Conservation (phyloP, 2,329 filamentous ascomycete genomes). For the Exophiala oligosperma region DNA sequence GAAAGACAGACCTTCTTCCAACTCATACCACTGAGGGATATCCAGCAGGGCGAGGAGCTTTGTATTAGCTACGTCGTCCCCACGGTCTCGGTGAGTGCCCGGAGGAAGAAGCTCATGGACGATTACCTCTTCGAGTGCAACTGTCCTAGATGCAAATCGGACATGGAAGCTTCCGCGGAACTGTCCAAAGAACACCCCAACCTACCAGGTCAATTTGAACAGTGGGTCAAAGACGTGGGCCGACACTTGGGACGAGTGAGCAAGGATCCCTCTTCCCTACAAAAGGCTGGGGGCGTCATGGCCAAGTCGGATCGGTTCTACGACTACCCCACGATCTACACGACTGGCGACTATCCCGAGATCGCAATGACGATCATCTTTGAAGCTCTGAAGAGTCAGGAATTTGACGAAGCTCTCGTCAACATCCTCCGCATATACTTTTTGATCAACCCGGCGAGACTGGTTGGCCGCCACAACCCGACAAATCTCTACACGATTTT, state of each 20-base stretch:
- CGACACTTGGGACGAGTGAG: constrained; percentile 3
- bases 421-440: constrained; percentile 16
- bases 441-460: constrained; percentile 13
- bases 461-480: constrained; percentile 12
- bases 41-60: constrained; percentile 57
- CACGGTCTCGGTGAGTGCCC: constrained; percentile 48
- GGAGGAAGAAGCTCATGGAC: constrained; percentile 52
- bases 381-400: constrained; percentile 4
- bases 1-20: constrained; percentile 5
- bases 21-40: constrained; percentile 42
- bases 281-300: constrained; percentile 1
- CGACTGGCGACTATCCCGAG: constrained; percentile 10
- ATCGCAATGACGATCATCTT: constrained; percentile 9
- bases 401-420: constrained; percentile 12
- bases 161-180: constrained; percentile 7
- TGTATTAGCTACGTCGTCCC: constrained; percentile 63
- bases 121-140: constrained; percentile 61
- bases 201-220: constrained; percentile 7
- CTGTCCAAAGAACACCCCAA: background rate
- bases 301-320: constrained; percentile 10
- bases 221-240: constrained; percentile 6
- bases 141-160: constrained; percentile 38
- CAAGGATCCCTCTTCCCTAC: background rate
- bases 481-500: constrained; percentile 16
- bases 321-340: constrained; percentile 12